Evolutionary conservation across 2,329 filamentous ascomycete genomes (phyloP).

Genomic region (Catunica adiposa): DNA sequence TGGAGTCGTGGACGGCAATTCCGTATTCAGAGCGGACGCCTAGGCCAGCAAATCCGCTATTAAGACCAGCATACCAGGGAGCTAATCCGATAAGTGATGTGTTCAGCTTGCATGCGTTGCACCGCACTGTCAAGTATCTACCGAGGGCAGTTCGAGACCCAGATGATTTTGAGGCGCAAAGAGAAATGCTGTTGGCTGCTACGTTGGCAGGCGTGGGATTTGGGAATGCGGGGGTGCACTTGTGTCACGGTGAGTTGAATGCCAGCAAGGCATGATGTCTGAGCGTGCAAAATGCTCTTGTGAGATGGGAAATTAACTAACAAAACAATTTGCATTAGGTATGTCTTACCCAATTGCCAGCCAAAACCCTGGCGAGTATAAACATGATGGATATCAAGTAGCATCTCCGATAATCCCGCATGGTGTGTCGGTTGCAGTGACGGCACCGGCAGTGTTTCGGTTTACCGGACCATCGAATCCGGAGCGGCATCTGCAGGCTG

Average conservation of each 20-base stretch:
- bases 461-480: slow-evolving; percentile 89
- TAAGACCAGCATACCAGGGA: slow-evolving; percentile 86
- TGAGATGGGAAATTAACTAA: neutral
- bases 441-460: slow-evolving; percentile 80
- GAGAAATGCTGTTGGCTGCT: slow-evolving; percentile 85
- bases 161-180: slow-evolving; percentile 83
- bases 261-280: neutral
- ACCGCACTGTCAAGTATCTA: slow-evolving; percentile 76
- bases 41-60: slow-evolving; percentile 72
- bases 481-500: slow-evolving; percentile 74
- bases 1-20: slow-evolving; percentile 96
- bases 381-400: slow-evolving; percentile 73
- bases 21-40: slow-evolving; percentile 78
- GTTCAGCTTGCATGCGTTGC: slow-evolving; percentile 76
- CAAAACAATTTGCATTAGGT: slow-evolving; percentile 27
- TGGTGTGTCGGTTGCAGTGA: slow-evolving; percentile 87
- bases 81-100: slow-evolving; percentile 97
- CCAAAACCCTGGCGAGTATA: slow-evolving; percentile 73
- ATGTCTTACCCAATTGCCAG: slow-evolving; percentile 98
- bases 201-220: slow-evolving; percentile 93
- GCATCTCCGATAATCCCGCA: slow-evolving; percentile 73
- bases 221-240: slow-evolving; percentile 90
- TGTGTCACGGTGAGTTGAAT: slow-evolving; percentile 38
- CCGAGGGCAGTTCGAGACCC: slow-evolving; percentile 75
- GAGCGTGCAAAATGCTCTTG: neutral